A percentile compares a stretch with the other conserved stretches of the same genome.
These are phyloP conservation scores for Casuarina equisetifolia DNA, from an alignment of 306 rosid species.

Conservation along the genomic window DNA sequence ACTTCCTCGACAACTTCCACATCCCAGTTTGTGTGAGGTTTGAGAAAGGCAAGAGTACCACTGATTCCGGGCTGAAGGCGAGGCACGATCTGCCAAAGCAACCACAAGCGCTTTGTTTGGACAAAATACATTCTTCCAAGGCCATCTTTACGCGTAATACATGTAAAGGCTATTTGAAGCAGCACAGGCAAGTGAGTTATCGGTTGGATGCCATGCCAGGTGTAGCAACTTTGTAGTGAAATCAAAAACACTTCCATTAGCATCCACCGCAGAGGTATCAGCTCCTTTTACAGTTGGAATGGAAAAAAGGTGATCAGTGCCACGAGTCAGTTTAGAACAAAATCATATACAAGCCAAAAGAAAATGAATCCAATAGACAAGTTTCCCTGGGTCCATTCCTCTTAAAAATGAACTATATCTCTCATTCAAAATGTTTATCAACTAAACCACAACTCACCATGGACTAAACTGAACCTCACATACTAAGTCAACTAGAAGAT, in stretches of 20 bases:
- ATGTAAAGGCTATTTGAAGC: conserved; percentile 71
- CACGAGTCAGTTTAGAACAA: not conserved
- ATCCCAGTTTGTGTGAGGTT: conserved; percentile 25
- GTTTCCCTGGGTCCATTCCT: not conserved
- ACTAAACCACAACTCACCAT: not conserved
- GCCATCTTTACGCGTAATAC: conserved; percentile 58
- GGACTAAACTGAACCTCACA: not conserved
- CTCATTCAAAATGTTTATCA: not conserved
- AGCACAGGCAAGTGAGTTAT: conserved; percentile 70
- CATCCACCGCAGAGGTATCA: conserved; percentile 51
- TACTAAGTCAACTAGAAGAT: not conserved
- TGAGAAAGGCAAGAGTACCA: conserved; percentile 8
- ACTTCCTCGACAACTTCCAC: conserved; percentile 19
- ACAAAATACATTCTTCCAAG: conserved; percentile 22
- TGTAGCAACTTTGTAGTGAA: conserved; percentile 63
- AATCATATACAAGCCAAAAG: not conserved
- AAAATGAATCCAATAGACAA: not conserved
- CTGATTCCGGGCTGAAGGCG: conserved; percentile 20
- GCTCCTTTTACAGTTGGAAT: conserved; percentile 33
- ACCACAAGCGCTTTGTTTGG: conserved; percentile 21
- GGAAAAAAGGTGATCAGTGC: conserved; percentile 1
- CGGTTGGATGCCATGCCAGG: conserved; percentile 76
- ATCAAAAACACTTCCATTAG: conserved; percentile 62
- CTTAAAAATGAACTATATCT: not conserved
- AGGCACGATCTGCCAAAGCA: conserved; percentile 24